A percentile compares a stretch with the other conserved stretches of the same genome.
These are phyloP conservation scores for Licmophora abbreviata DNA, from an alignment of 108 stramenopile species.

Conservation along the genomic window DNA sequence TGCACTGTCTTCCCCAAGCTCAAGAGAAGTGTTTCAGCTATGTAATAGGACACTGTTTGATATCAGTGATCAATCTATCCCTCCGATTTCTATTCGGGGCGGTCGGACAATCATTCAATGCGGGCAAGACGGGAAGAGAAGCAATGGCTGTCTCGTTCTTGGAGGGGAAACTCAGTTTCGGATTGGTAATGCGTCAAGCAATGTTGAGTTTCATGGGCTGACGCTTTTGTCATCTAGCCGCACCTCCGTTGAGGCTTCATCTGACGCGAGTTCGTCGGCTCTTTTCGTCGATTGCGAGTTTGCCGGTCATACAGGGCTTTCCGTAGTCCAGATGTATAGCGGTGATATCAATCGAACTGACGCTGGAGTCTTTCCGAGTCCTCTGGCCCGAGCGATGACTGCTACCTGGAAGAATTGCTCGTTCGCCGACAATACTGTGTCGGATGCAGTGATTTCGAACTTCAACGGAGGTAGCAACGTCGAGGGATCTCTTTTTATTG, in stretches of 20 bases:
- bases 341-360: not conserved
- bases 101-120: not conserved
- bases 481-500: not conserved
- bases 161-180: not conserved
- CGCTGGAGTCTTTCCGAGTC: not conserved
- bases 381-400: not conserved
- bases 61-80: not conserved
- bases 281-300: conserved; percentile 1
- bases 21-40: not conserved
- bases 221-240: not conserved
- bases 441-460: not conserved
- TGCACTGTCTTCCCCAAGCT: not conserved
- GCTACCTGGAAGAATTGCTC: not conserved
- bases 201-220: not conserved
- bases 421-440: not conserved
- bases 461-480: not conserved
- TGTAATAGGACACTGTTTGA: not conserved
- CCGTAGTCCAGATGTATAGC: not conserved
- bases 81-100: not conserved
- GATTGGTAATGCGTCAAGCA: not conserved
- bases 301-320: not conserved
- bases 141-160: not conserved
- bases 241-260: not conserved
- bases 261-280: not conserved
- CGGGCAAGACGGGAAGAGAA: not conserved